A percentile compares a stretch with the other conserved stretches of the same genome.
Conservation (phyloP, 1,139 yeast species). For the Suhomyces guaymorum region DNA sequence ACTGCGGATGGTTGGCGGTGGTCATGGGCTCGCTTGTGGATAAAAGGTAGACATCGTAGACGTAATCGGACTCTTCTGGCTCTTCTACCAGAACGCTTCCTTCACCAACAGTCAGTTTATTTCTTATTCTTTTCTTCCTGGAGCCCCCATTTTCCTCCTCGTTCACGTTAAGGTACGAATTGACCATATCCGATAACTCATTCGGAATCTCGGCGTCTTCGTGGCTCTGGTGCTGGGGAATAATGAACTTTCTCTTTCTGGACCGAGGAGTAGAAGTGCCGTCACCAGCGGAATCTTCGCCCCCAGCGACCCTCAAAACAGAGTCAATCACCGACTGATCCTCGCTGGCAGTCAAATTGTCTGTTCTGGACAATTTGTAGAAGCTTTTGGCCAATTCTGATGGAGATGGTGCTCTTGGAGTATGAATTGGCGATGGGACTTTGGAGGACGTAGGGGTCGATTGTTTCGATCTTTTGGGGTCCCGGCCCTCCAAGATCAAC, state of each 20-base stretch:
- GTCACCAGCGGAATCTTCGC: conserved; percentile 1
- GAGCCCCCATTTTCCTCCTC: conserved; percentile 8
- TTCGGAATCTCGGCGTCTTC: conserved; percentile 52
- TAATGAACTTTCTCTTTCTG: conserved; percentile 32
- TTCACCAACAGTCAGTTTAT: conserved; percentile 4
- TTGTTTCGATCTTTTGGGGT: conserved; percentile 48
- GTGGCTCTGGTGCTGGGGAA: conserved; percentile 35
- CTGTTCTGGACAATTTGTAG: conserved; percentile 65
- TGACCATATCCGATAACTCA: conserved; percentile 69
- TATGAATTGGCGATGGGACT: conserved; percentile 19
- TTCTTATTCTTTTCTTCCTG: conserved; percentile 12
- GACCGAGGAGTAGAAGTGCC: background rate
- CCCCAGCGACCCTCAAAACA: conserved; percentile 15
- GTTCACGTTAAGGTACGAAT: conserved; percentile 46
- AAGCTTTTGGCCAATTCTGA: conserved; percentile 19
- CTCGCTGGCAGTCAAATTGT: conserved; percentile 32
- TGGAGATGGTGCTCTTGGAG: conserved; percentile 18
- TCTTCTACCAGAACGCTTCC: conserved; percentile 9
- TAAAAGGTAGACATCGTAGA: conserved; percentile 77
- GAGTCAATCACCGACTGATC: conserved; percentile 25
- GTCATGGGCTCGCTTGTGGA: conserved; percentile 37
- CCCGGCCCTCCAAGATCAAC: conserved; percentile 45
- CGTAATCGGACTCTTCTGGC: conserved; percentile 63
- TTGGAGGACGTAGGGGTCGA: conserved; percentile 34
- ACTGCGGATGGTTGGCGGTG: conserved; percentile 49